phyloP scores from a whole-genome alignment of 2,329 filamentous ascomycete species.

The Cordyceps pruinosa region DNA sequence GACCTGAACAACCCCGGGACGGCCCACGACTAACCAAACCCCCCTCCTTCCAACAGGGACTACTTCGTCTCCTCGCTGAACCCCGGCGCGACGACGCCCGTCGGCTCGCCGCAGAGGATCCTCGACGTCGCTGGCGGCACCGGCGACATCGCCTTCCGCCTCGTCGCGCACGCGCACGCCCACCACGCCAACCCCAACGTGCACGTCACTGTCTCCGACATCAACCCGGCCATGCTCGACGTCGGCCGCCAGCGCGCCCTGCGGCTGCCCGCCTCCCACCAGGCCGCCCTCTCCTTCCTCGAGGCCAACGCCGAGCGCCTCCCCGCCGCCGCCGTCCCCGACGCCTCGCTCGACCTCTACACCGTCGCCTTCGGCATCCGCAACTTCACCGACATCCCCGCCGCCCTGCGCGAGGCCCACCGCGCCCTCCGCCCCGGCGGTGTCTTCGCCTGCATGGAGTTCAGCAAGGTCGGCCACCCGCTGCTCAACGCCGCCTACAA shows the following conservation, averaged over 20 bases:
- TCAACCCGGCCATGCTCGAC: slow-evolving; percentile 89
- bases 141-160: slow-evolving; percentile 94
- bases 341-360: slow-evolving; percentile 80
- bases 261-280: slow-evolving; percentile 46
- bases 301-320: slow-evolving; percentile 86
- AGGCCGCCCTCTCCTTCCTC: slow-evolving; percentile 62
- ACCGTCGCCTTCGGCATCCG: slow-evolving; percentile 96
- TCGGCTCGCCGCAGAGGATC: slow-evolving; percentile 55
- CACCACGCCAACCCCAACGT: slow-evolving; percentile 69
- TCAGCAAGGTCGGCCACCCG: slow-evolving; percentile 71
- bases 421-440: slow-evolving; percentile 90
- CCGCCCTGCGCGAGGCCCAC: slow-evolving; percentile 74
- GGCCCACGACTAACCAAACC: neutral
- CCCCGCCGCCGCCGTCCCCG: slow-evolving; percentile 48
- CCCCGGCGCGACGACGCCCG: slow-evolving; percentile 56
- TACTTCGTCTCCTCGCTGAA: slow-evolving; percentile 90
- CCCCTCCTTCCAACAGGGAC: slow-evolving; percentile 47
- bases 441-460: slow-evolving; percentile 94
- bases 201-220: slow-evolving; percentile 86
- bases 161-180: slow-evolving; percentile 82
- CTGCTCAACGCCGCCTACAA: slow-evolving; percentile 84
- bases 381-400: slow-evolving; percentile 90
- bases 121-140: slow-evolving; percentile 96
- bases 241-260: slow-evolving; percentile 77
- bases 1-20: too few species aligned